A percentile compares a stretch with the other conserved stretches of the same genome.
These are phyloP conservation scores for Akanthomyces dipterigenus DNA, from an alignment of 2,329 filamentous ascomycete genomes.

Conservation along the genomic window DNA sequence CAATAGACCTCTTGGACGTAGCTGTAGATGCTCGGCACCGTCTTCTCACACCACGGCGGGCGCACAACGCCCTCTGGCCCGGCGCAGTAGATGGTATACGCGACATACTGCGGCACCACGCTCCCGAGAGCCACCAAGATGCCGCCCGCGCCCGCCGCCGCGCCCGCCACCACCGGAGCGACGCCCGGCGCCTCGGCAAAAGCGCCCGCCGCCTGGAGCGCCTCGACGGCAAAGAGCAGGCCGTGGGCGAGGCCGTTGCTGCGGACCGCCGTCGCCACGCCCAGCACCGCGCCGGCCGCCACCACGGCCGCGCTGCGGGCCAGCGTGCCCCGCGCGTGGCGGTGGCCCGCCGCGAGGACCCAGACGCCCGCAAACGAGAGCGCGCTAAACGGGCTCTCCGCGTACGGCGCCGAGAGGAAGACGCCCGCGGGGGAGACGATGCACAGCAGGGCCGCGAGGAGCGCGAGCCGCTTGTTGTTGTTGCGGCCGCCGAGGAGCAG, in stretches of 20 bases:
- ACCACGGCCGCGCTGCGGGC: constrained; percentile 47
- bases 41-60: constrained; percentile 66
- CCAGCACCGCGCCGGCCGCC: constrained; percentile 61
- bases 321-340: constrained; percentile 19
- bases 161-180: constrained; percentile 43
- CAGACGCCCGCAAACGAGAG: constrained; percentile 70
- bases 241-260: constrained; percentile 86
- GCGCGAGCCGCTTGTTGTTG: constrained; percentile 46
- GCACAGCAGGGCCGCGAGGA: constrained; percentile 67
- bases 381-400: constrained; percentile 72
- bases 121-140: constrained; percentile 60
- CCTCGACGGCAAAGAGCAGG: constrained; percentile 62
- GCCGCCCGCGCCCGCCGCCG: constrained; percentile 59
- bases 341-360: constrained; percentile 51
- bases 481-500: constrained; percentile 35
- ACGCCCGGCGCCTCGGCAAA: constrained; percentile 23
- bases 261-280: constrained; percentile 64
- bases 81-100: constrained; percentile 65
- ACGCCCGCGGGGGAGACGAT: constrained; percentile 81
- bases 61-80: constrained; percentile 32
- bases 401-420: constrained; percentile 82
- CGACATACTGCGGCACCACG: constrained; percentile 64
- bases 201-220: constrained; percentile 30
- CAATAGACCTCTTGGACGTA: constrained; percentile 90
- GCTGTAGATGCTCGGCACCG: constrained; percentile 80